Base-by-base conservation (phyloP, 2,329 filamentous ascomycete species). In the Elsinoe ampelina region DNA sequence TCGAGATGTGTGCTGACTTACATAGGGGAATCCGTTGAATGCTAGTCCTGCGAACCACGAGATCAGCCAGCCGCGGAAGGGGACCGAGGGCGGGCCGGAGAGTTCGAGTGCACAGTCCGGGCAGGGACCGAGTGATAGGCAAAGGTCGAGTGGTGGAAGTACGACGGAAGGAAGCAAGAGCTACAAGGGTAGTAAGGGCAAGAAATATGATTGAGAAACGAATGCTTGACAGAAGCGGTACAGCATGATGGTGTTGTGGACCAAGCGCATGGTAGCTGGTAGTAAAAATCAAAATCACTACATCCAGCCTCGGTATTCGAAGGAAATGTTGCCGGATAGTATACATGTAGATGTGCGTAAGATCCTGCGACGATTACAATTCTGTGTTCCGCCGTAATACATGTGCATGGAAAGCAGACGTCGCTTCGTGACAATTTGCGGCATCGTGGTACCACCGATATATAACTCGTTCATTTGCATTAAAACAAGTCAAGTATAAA, bases 21-120 rank as follows among this genome's bases (percentile, higher is more conserved):
- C 63, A 61, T 71, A 61, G 61, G 66, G 20, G 17, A 78, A 79
- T 62, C 79, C 81, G 5, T 63, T 86, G 42, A 75, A 84, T 47
- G 78, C 80, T 20, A 83, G 79, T 61, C 80, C 81, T 0, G 81
- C 79, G 17, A 86, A 86, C 65, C 72, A 70, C 47, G 78, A 81
- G 0, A 72, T 84, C 15, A 82, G 77, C 62, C 66, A 77, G 61
- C 73, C 74, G 59, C 74, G 76, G 41, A 71, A 69, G 19, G 62
- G 68, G 30, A 66, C 64, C 41, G 72, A 80, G 57, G 75, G 73
- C 5, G 39, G 70, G 71, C 47, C 71, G 68, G 63, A 74, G 67
- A 60, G 63, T 7, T 63, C 62, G 68, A 69, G 64, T 63, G 61
- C 60, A 10, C 60, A 68, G 60, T 63, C 62, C 35, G 73, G 66